phyloP scores from a whole-genome alignment of 306 rosid species.

The Casuarina glauca region DNA sequence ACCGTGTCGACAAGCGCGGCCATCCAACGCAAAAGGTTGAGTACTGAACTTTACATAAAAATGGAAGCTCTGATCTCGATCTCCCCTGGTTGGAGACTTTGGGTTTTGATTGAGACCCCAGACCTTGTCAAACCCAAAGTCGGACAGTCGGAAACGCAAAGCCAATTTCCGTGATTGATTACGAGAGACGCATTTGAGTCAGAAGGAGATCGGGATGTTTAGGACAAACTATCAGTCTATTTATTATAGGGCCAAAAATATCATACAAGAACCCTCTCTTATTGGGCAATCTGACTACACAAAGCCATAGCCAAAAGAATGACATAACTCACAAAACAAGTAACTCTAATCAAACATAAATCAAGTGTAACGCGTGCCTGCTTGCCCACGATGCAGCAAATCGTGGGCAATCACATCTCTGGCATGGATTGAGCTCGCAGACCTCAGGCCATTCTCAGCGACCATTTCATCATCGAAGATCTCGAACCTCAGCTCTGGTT shows the following conservation, averaged over 20 bases:
- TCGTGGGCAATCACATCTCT: slow-evolving; percentile 77
- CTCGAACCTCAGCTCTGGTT: slow-evolving; percentile 35
- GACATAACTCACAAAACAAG: not conserved
- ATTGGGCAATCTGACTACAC: slow-evolving; percentile 28
- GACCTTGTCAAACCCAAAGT: slow-evolving; percentile 4
- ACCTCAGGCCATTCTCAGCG: slow-evolving; percentile 44
- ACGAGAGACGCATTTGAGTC: not conserved
- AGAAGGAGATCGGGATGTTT: not conserved
- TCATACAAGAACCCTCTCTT: slow-evolving; percentile 17
- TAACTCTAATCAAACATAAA: not conserved
- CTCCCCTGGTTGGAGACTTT: not conserved
- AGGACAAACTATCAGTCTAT: slow-evolving; percentile 22
- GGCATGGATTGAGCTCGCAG: slow-evolving; percentile 42
- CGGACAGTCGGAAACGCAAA: no score
- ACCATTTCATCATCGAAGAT: slow-evolving; percentile 72
- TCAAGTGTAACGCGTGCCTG: slow-evolving; percentile 35
- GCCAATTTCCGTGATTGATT: not conserved
- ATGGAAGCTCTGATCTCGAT: not conserved
- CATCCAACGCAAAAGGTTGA: not conserved
- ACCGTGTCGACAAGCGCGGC: slow-evolving; percentile 24
- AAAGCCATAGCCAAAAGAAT: slow-evolving; percentile 43
- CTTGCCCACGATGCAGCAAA: slow-evolving; percentile 72
- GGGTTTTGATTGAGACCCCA: no score
- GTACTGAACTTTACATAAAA: not conserved
- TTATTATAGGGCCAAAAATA: not conserved